Evolutionary conservation across 352 stramenopile species (phyloP).

Genomic region (Phytophthora sojae): DNA sequence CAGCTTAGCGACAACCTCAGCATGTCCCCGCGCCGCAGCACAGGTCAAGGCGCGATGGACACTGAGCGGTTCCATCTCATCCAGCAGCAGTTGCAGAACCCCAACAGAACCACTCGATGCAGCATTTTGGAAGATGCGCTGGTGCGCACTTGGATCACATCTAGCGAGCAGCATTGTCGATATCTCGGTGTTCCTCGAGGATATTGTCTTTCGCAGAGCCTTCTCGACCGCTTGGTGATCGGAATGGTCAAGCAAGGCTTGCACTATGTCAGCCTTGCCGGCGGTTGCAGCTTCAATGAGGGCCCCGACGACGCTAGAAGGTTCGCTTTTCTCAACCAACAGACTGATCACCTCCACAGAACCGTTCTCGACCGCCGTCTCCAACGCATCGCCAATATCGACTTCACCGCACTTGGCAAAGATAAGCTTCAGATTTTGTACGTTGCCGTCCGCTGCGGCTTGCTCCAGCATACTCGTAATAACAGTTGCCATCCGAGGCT

Average conservation of each 20-base stretch:
- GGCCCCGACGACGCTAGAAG: neutral
- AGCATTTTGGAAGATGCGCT: conserved; percentile 1
- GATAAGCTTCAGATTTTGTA: neutral
- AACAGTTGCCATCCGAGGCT: neutral
- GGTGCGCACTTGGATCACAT: neutral
- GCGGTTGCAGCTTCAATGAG: neutral
- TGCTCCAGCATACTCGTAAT: neutral
- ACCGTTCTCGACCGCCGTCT: neutral
- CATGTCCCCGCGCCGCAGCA: neutral
- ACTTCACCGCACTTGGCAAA: neutral
- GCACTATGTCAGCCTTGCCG: neutral
- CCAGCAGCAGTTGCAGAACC: neutral
- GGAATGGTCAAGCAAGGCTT: neutral
- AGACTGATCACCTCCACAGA: neutral
- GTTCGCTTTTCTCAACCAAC: neutral
- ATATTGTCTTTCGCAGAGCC: neutral
- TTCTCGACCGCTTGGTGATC: neutral
- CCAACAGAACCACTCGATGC: neutral
- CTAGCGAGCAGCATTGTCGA: neutral
- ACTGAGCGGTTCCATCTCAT: neutral
- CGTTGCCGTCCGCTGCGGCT: neutral
- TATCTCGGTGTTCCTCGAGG: neutral
- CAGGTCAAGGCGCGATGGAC: neutral
- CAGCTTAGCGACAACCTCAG: neutral
- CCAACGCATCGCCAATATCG: neutral